phyloP scores from a whole-genome alignment of 257 asterid genomes.

The Salvia splendens region DNA sequence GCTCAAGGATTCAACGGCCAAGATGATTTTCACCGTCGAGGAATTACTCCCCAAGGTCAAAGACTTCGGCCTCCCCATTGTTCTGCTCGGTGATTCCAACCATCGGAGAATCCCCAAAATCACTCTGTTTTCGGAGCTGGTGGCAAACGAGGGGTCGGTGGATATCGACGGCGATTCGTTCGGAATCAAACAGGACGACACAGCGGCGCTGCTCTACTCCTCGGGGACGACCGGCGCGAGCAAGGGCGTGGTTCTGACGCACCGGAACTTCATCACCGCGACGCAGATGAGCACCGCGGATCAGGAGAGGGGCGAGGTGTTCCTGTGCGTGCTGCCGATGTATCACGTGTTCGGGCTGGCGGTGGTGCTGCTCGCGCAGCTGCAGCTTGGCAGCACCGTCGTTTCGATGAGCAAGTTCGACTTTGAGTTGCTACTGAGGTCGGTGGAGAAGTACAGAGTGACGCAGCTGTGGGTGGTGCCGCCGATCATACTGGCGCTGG shows the following conservation, averaged over 20 bases:
- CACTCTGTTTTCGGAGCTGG: constrained; percentile 48
- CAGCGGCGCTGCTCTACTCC: constrained; percentile 79
- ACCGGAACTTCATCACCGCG: constrained; percentile 71
- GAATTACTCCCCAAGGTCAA: constrained; percentile 60
- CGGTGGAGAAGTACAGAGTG: constrained; percentile 61
- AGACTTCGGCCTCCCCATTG: constrained; percentile 54
- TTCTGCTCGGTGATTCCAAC: constrained; percentile 47
- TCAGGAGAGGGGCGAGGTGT: constrained; percentile 71
- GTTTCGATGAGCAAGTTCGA: constrained; percentile 76
- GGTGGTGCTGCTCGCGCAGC: constrained; percentile 67
- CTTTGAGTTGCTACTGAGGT: constrained; percentile 58
- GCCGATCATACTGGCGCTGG: constrained; percentile 76
- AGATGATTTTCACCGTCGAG: constrained; percentile 67
- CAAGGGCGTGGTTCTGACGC: constrained; percentile 83
- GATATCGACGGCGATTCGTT: constrained; percentile 33
- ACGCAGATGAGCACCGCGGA: constrained; percentile 67
- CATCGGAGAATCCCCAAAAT: constrained; percentile 36
- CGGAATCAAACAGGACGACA: constrained; percentile 55
- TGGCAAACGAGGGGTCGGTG: constrained; percentile 48
- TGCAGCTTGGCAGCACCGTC: constrained; percentile 77
- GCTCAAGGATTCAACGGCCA: constrained; percentile 63
- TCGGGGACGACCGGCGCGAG: constrained; percentile 92
- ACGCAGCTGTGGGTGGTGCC: constrained; percentile 90
- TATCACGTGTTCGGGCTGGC: constrained; percentile 88
- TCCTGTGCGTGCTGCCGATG: constrained; percentile 78